These are phyloP conservation scores for Talaromyces rugulosus DNA, from an alignment of 2,329 filamentous ascomycete genomes.

Conservation along the genomic window DNA sequence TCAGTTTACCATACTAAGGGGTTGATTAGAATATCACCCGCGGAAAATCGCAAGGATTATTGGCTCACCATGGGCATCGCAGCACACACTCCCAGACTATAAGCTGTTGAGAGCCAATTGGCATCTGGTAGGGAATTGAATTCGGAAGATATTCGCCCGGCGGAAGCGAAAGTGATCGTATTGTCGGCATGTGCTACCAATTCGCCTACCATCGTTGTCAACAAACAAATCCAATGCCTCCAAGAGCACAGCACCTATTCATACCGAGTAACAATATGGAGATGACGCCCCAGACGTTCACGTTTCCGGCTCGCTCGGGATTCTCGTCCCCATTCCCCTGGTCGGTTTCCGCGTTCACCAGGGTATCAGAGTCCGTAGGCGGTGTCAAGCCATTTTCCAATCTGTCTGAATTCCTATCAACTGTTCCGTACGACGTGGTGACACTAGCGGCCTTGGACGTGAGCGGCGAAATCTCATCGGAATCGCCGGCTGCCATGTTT, in stretches of 20 bases:
- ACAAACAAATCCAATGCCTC: background rate
- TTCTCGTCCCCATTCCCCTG: background rate
- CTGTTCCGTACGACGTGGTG: background rate
- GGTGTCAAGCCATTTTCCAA: background rate
- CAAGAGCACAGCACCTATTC: background rate
- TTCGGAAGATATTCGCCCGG: slow-evolving; percentile 58
- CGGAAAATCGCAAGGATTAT: background rate
- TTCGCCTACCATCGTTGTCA: slow-evolving; percentile 41
- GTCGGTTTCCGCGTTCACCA: background rate
- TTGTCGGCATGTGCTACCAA: slow-evolving; percentile 64
- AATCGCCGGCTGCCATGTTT: background rate
- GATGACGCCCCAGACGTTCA: slow-evolving; percentile 22
- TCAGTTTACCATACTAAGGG: slow-evolving; percentile 50
- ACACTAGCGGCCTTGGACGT: background rate
- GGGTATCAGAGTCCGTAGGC: background rate
- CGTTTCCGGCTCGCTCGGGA: background rate
- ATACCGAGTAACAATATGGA: slow-evolving; percentile 27
- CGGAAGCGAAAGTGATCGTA: slow-evolving; percentile 63
- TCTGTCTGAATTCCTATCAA: background rate
- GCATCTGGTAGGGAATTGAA: slow-evolving; percentile 55
- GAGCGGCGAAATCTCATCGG: background rate
- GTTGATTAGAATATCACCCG: background rate
- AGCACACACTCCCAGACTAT: slow-evolving; percentile 49
- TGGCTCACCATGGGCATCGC: slow-evolving; percentile 50
- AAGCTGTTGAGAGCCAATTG: slow-evolving; percentile 55